Percentiles rank a stretch among this genome's conserved stretches.
These are phyloP conservation scores for Cercospora sp. DNA, from an alignment of 2,329 filamentous ascomycete genomes.

Conservation along the genomic window DNA sequence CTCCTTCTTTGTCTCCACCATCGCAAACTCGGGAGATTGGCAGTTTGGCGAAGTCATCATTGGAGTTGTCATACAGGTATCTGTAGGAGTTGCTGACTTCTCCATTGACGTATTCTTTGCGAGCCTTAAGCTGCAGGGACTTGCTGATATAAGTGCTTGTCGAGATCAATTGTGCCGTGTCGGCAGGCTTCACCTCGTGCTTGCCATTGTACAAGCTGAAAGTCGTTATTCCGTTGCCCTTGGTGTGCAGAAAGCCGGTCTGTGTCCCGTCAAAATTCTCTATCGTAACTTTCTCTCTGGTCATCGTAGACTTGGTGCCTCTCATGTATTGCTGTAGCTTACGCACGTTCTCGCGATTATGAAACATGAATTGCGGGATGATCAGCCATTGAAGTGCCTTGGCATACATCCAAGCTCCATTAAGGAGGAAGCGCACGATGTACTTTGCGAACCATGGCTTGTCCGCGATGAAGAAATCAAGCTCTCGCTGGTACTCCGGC, in stretches of 20 bases:
- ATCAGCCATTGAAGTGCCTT: slow-evolving; percentile 13
- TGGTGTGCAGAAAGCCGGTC: slow-evolving; percentile 12
- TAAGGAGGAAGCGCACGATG: slow-evolving; percentile 3
- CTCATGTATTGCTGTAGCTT: slow-evolving; percentile 12
- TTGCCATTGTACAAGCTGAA: slow-evolving; percentile 41
- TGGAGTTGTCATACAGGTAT: slow-evolving; percentile 51
- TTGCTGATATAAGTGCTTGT: slow-evolving; percentile 53
- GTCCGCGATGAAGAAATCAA: slow-evolving; percentile 13
- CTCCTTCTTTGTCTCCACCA: slow-evolving; percentile 47
- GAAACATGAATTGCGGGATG: slow-evolving; percentile 13
- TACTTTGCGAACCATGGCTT: slow-evolving; percentile 4
- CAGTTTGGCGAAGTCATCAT: slow-evolving; percentile 41
- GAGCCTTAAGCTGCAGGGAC: slow-evolving; percentile 46
- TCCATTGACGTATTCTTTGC: slow-evolving; percentile 49
- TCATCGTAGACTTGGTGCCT: slow-evolving; percentile 16
- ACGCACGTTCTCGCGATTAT: slow-evolving; percentile 5
- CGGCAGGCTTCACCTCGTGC: slow-evolving; percentile 50
- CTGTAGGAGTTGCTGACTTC: slow-evolving; percentile 50
- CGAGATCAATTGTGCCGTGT: slow-evolving; percentile 44
- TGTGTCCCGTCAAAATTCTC: not conserved
- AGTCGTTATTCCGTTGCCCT: slow-evolving; percentile 9
- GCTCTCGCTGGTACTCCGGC: slow-evolving; percentile 16
- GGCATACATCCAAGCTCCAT: slow-evolving; percentile 16
- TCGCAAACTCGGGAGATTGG: slow-evolving; percentile 49
- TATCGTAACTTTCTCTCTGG: slow-evolving; percentile 5